Evolutionary conservation across 2,329 filamentous ascomycete genomes (phyloP).

Genomic region (Sordariomycetes sp.): DNA sequence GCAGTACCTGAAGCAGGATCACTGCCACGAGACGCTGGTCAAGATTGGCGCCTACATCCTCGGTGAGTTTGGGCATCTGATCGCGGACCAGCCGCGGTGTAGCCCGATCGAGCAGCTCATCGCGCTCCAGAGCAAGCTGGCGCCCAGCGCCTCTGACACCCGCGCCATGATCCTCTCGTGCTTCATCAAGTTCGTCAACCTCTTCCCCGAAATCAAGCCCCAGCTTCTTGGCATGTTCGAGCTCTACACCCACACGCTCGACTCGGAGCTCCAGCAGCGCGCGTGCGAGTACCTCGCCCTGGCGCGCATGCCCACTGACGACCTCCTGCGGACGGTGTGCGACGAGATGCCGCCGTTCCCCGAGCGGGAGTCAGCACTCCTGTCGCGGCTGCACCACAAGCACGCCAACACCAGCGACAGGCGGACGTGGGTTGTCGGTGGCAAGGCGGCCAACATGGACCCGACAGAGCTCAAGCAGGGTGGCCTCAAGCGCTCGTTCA

Average conservation of each 20-base stretch:
- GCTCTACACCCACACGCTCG: constrained; percentile 84
- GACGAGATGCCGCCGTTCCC: constrained; percentile 99
- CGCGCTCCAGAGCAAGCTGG: constrained; percentile 80
- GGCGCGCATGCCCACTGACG: constrained; percentile 75
- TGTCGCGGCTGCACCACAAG: constrained; percentile 90
- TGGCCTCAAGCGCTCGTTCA: constrained; percentile 79
- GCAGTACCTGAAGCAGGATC: constrained; percentile 81
- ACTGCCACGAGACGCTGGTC: constrained; percentile 92
- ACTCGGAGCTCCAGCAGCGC: constrained; percentile 90
- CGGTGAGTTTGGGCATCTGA: constrained; percentile 92
- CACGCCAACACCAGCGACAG: constrained; percentile 88
- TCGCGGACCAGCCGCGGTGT: constrained; percentile 82
- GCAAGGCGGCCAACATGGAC: constrained; percentile 84
- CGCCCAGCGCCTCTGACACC: constrained; percentile 77
- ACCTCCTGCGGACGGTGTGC: constrained; percentile 82
- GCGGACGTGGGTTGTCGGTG: constrained; percentile 94
- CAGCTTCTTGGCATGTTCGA: constrained; percentile 85
- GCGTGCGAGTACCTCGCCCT: constrained; percentile 90
- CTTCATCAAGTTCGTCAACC: constrained; percentile 94
- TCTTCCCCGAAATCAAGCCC: constrained; percentile 97
- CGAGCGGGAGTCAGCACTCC: constrained; percentile 78
- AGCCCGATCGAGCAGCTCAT: constrained; percentile 96
- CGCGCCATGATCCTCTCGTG: constrained; percentile 89
- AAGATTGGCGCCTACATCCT: constrained; percentile 96
- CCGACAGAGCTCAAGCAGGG: constrained; percentile 69